A percentile compares a stretch with the other conserved stretches of the same genome.
Evolutionary conservation across 371 early-diverging fungal species (phyloP).

Genomic region (Choanephora cucurbitarum): DNA sequence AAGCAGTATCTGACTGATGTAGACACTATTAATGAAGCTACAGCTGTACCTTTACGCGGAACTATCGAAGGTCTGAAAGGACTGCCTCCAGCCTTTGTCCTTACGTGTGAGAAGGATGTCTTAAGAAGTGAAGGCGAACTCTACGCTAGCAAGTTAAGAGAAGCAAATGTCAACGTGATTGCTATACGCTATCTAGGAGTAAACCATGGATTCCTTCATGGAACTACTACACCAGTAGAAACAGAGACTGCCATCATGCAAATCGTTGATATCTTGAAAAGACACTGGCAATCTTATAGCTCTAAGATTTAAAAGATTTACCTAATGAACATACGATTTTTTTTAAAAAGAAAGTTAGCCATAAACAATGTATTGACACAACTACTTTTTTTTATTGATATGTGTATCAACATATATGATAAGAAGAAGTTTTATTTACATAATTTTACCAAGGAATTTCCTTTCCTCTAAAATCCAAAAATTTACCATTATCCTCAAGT

Average conservation of each 20-base stretch:
- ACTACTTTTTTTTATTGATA: no score
- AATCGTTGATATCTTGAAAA: not conserved
- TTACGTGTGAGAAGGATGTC: conserved; percentile 17
- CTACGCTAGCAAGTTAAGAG: conserved; percentile 12
- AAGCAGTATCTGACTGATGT: not conserved
- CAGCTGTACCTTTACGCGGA: not conserved
- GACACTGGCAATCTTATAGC: not conserved
- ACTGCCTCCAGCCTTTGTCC: conserved; percentile 21
- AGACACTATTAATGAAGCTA: not conserved
- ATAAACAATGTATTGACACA: no score
- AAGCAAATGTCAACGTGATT: conserved; percentile 10
- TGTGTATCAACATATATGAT: no score
- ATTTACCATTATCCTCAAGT: conserved; percentile 9
- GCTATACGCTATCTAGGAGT: conserved; percentile 7
- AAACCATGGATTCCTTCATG: conserved; percentile 16
- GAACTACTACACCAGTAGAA: not conserved
- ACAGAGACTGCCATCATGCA: not conserved
- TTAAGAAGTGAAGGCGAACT: conserved; percentile 14
- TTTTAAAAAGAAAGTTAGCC: no score
- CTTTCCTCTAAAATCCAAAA: conserved; percentile 6
- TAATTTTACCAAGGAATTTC: not conserved
- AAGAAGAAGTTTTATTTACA: not conserved
- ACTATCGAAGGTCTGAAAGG: conserved; percentile 6
- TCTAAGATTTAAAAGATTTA: not conserved
- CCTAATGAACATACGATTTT: not conserved